Percentiles rank a stretch among this genome's conserved stretches.
These are phyloP conservation scores for Ogataea nakhonphanomensis DNA, from an alignment of 805 yeast species.

Conservation along the genomic window DNA sequence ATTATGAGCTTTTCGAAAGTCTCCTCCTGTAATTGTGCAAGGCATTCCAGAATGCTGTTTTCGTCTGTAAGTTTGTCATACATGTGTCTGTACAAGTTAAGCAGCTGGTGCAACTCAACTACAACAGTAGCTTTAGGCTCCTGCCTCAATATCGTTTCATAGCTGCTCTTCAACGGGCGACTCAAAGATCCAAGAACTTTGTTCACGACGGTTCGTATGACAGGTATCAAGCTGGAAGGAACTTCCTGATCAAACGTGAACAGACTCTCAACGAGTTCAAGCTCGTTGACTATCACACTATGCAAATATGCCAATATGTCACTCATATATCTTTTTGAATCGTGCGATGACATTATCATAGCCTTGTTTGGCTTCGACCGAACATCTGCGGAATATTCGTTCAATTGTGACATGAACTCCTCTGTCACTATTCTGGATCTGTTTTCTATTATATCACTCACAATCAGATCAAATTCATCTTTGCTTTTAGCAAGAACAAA, in stretches of 20 bases:
- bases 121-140: slow-evolving; percentile 57
- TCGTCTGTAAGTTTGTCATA: slow-evolving; percentile 43
- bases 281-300: slow-evolving; percentile 80
- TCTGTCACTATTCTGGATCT: slow-evolving; percentile 61
- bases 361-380: slow-evolving; percentile 34
- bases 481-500: slow-evolving; percentile 36
- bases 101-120: slow-evolving; percentile 55
- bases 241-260: slow-evolving; percentile 41
- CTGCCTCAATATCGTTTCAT: slow-evolving; percentile 65
- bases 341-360: slow-evolving; percentile 65
- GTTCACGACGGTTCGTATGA: slow-evolving; percentile 40
- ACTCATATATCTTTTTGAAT: slow-evolving; percentile 78
- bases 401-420: slow-evolving; percentile 62
- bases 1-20: slow-evolving; percentile 39
- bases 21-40: slow-evolving; percentile 34
- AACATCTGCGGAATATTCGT: slow-evolving; percentile 32
- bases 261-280: slow-evolving; percentile 66
- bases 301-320: slow-evolving; percentile 88
- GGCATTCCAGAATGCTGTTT: slow-evolving; percentile 22
- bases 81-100: slow-evolving; percentile 70
- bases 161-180: slow-evolving; percentile 56
- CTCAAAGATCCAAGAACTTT: slow-evolving; percentile 52
- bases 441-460: slow-evolving; percentile 62
- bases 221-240: slow-evolving; percentile 21
- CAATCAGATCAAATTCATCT: slow-evolving; percentile 54